phyloP scores from a whole-genome alignment of 2,329 filamentous ascomycete genomes.

The Cladosporium sp. region DNA sequence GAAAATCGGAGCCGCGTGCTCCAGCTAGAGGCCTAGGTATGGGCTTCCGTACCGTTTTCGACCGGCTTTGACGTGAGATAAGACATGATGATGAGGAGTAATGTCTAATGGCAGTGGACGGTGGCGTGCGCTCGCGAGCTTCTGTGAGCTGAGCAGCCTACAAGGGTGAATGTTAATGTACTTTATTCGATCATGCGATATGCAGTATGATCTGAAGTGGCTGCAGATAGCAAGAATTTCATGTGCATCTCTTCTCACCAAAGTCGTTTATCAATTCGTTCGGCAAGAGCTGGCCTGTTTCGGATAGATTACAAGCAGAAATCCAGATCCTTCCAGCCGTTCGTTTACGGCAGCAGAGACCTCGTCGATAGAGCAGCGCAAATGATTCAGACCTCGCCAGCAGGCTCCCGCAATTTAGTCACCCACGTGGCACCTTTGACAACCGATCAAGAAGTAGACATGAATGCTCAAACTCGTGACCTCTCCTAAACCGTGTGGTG shows the following conservation, averaged over 20 bases:
- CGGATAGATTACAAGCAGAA: background rate
- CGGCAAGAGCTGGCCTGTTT: background rate
- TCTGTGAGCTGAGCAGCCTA: background rate
- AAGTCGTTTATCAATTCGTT: background rate
- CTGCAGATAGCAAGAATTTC: background rate
- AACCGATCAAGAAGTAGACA: background rate
- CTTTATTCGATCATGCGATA: background rate
- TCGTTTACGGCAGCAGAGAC: background rate
- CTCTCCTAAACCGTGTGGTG: background rate
- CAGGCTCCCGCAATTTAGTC: background rate
- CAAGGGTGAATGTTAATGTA: background rate
- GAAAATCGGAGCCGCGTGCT: background rate
- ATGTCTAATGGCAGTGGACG: constrained; percentile 1
- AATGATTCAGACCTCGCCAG: background rate
- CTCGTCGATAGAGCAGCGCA: background rate
- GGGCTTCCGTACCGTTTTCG: background rate
- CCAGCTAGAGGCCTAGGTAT: background rate
- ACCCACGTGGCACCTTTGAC: background rate
- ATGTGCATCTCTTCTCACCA: background rate
- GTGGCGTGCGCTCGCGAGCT: background rate
- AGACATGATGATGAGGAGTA: background rate
- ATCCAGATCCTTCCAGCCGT: background rate
- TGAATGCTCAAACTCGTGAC: background rate
- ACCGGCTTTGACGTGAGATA: background rate
- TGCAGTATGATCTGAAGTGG: background rate